Conservation (phyloP, 2,329 filamentous ascomycete species). For the Colletotrichum sp. region DNA sequence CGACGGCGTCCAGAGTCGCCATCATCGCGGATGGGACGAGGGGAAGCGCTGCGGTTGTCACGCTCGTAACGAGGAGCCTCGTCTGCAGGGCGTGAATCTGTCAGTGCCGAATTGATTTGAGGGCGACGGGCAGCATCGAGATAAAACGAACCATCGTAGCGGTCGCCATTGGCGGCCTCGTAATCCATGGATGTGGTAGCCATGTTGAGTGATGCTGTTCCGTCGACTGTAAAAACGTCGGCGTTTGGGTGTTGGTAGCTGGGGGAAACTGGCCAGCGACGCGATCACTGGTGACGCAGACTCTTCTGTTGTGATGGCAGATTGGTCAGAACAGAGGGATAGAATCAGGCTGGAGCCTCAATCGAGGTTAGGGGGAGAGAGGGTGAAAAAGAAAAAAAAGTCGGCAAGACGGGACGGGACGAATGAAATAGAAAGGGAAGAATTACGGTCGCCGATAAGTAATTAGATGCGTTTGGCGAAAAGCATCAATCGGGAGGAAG, state of each 20-base stretch:
- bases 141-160: slow-evolving; percentile 64
- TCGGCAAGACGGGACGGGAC: slow-evolving; percentile 14
- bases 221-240: background rate
- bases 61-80: slow-evolving; percentile 70
- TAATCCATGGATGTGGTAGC: slow-evolving; percentile 74
- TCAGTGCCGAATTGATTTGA: background rate
- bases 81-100: slow-evolving; percentile 44
- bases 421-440: slow-evolving; percentile 24
- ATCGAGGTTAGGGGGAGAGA: background rate
- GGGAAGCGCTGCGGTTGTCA: slow-evolving; percentile 70
- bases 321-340: slow-evolving; percentile 14
- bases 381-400: background rate
- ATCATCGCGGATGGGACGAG: slow-evolving; percentile 65
- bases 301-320: slow-evolving; percentile 12
- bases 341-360: background rate
- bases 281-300: slow-evolving; percentile 17
- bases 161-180: slow-evolving; percentile 70
- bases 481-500: background rate
- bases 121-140: slow-evolving; percentile 9
- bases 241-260: background rate
- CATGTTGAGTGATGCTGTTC: slow-evolving; percentile 44
- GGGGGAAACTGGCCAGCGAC: background rate
- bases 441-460: slow-evolving; percentile 5
- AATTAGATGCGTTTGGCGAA: background rate
- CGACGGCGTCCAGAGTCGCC: slow-evolving; percentile 64